Percentiles rank a stretch among this genome's conserved stretches.
Conservation (phyloP, 2,329 filamentous ascomycete species). For the Nigrospora sphaerica region DNA sequence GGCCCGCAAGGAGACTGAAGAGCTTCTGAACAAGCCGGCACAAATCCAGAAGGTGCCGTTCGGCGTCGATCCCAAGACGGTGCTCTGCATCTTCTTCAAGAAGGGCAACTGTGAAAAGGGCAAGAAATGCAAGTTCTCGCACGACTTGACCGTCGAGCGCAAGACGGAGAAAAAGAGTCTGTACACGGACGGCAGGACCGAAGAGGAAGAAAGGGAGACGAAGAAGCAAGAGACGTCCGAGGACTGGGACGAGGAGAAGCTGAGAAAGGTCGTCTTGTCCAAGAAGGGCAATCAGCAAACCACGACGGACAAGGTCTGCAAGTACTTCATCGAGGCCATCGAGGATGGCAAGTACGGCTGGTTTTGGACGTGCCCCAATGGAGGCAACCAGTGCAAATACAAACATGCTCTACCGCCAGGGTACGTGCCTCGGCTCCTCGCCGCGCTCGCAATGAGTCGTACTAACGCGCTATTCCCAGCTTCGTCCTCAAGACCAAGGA, state of each 20-base stretch:
- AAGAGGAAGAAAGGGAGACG: slow-evolving; percentile 68
- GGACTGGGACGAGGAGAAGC: slow-evolving; percentile 96
- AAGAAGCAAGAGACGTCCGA: slow-evolving; percentile 92
- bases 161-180: slow-evolving; percentile 89
- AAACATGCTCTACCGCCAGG: slow-evolving; percentile 91
- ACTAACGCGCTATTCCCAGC: slow-evolving; percentile 35
- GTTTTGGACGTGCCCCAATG: slow-evolving; percentile 98
- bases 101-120: slow-evolving; percentile 97
- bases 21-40: slow-evolving; percentile 82
- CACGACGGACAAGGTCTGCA: slow-evolving; percentile 97
- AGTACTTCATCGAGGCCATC: slow-evolving; percentile 93
- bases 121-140: slow-evolving; percentile 95
- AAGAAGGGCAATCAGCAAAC: slow-evolving; percentile 97
- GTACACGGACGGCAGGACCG: slow-evolving; percentile 75
- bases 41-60: slow-evolving; percentile 98
- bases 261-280: slow-evolving; percentile 81
- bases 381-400: slow-evolving; percentile 97
- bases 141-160: slow-evolving; percentile 81
- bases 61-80: slow-evolving; percentile 95
- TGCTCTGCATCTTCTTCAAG: slow-evolving; percentile 94
- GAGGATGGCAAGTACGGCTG: slow-evolving; percentile 98
- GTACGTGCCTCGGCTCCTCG: slow-evolving; percentile 44
- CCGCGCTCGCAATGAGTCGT: not conserved
- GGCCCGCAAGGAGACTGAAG: slow-evolving; percentile 71
- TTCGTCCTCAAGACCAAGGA: slow-evolving; percentile 98